phyloP scores from a whole-genome alignment of 371 early-diverging fungal genomes.

The Mortierella sp. region DNA sequence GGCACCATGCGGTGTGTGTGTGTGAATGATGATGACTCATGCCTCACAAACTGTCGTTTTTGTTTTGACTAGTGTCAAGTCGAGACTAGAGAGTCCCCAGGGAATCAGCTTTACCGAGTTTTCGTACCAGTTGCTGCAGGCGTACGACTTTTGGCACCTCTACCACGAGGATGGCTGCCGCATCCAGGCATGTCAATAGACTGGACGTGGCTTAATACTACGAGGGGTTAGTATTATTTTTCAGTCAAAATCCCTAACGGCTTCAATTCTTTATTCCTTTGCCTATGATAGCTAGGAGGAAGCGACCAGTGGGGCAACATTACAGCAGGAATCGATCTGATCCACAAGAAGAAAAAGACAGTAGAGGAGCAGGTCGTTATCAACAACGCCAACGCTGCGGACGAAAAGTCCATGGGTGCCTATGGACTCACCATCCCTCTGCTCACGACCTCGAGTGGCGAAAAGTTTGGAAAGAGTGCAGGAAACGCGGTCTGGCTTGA shows the following conservation, averaged over 20 bases:
- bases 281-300: slow-evolving; percentile 83
- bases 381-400: slow-evolving; percentile 13
- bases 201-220: neutral
- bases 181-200: slow-evolving; percentile 68
- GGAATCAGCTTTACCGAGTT: slow-evolving; percentile 97
- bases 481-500: slow-evolving; percentile 97
- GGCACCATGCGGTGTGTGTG: neutral
- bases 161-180: slow-evolving; percentile 75
- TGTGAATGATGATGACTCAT: neutral
- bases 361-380: slow-evolving; percentile 40
- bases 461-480: slow-evolving; percentile 97
- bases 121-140: slow-evolving; percentile 95
- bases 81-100: slow-evolving; percentile 82
- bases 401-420: slow-evolving; percentile 58
- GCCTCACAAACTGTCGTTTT: neutral
- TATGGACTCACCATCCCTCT: slow-evolving; percentile 94
- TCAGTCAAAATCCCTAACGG: neutral
- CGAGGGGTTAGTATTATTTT: neutral
- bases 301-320: slow-evolving; percentile 99
- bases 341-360: slow-evolving; percentile 68
- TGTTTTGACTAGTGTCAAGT: slow-evolving; percentile 69
- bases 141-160: slow-evolving; percentile 93
- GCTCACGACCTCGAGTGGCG: slow-evolving; percentile 87
- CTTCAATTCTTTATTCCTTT: neutral
- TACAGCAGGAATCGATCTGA: slow-evolving; percentile 93